These are phyloP conservation scores for Flueggea neowawraea DNA, from an alignment of 441 rosid genomes.

Conservation along the genomic window DNA sequence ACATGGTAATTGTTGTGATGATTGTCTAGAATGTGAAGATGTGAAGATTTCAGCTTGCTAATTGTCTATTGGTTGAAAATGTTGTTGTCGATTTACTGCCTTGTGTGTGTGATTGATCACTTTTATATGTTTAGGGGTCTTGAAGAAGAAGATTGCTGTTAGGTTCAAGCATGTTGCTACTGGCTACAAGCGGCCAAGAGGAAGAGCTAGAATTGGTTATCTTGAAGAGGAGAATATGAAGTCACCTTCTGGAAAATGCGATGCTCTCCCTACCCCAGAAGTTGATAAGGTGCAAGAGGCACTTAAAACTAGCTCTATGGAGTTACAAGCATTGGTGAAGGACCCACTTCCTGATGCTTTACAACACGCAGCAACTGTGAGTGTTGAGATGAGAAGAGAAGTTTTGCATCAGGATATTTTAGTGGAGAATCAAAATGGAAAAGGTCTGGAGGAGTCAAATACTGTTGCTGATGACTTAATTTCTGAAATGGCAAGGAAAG, in stretches of 20 bases:
- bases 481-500: conserved; percentile 8
- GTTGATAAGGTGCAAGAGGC: conserved; percentile 32
- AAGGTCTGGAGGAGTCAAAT: not conserved
- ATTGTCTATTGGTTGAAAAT: no score
- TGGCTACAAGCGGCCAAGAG: conserved; percentile 8
- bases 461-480: conserved; percentile 15
- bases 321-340: conserved; percentile 32
- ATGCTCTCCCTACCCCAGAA: conserved; percentile 23
- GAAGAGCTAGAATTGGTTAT: conserved; percentile 18
- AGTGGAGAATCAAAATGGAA: conserved; percentile 5
- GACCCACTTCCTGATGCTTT: conserved; percentile 56
- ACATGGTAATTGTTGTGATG: no score
- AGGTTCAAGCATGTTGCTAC: conserved; percentile 14
- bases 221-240: conserved; percentile 16
- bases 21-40: no score
- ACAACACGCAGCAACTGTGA: conserved; percentile 22
- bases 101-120: no score
- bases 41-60: no score
- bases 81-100: no score
- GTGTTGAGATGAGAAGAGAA: conserved; percentile 11
- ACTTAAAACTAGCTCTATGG: conserved; percentile 33
- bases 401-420: conserved; percentile 7
- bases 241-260: conserved; percentile 8
- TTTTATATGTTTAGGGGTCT: no score
- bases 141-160: conserved; percentile 2